Base-by-base conservation (phyloP, 2,329 filamentous ascomycete genomes). In the Beauveria pseudobassiana region DNA sequence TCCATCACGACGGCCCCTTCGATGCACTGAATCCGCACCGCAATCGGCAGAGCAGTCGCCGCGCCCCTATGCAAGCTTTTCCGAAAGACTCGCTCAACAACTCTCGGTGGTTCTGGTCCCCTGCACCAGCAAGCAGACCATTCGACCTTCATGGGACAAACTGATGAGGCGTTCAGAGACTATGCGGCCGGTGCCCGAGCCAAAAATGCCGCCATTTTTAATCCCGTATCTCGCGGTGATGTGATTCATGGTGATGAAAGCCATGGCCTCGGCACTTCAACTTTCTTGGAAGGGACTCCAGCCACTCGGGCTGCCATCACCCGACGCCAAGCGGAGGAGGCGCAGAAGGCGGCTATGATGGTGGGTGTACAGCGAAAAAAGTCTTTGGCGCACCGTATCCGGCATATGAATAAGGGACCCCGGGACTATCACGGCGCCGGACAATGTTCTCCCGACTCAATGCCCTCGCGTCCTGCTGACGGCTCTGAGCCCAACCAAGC, bases 1-100 rank as follows among this genome's bases (percentile, higher is more conserved):
- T 98, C 76, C 95, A 99, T 70, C 95, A 99, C 71, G 95, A 98
- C 70, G 95, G 95, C 1, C 95, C 95, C 5, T 99, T 97, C 69
- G 95, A 99, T 75, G 95, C 95, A 22, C 90, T 95, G 73, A 96
- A 96, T 74, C 92, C 95, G 5, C 90, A 96, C 73, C 90, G 95
- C 66, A 99, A 98, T 75, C 87, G 90, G 62, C 89, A 90, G 71
- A 90, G 87, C 68, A 87, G 88, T 69, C 86, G 87, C 63, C 87
- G 89, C 60, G 92, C 95, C 7, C 95, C 95, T 0, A 97, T 99
- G 91, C 88, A 96, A 73, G 95, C 95, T 2, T 99, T 98, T 75
- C 91, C 95, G 24, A 90, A 91, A 69, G 91, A 90, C 69, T 97
- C 92, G 1, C 83, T 90, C 64, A 99, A 99, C 79, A 98, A 96